Evolutionary conservation across 257 asterid species (phyloP), one percentile per base, ranked within the genome.

Genomic region (Fraxinus pennsylvanica): DNA sequence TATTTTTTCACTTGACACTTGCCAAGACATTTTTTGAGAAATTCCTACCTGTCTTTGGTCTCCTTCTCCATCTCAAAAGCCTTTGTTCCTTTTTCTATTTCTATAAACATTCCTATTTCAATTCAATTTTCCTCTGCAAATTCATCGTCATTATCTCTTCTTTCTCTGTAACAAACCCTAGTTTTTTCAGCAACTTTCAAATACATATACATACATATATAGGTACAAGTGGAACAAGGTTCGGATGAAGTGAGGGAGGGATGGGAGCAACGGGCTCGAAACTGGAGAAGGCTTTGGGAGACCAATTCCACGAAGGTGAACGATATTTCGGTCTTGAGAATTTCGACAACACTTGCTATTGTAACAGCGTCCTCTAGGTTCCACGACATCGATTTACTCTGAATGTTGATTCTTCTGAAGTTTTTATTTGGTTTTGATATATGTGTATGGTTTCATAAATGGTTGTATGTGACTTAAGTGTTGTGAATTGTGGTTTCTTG

Each of bases 191-290:
- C 69, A 63, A 22, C 25, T 9, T 63, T 63, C 35, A 59, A 59
- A 25, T 25, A 22, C 67, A 59, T 21, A 19, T 9, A 59, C 67
- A 21, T 63, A 4, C 17, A 63, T 12, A 35, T 70, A 35, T 35
- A 29, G 22, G 63, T 63, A 15, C n/a, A 36, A n/a, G 52, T 32
- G 71, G 27, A 4, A 25, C 19, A 27, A 36, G 57, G 80, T 72
- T 75, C 73, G 84, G 75, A 84, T 85, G 87, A 81, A 88, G 87
- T 84, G 85, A 86, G 82, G 72, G 74, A 69, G 79, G 86, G 57
- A 88, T 88, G 92, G 92, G 92, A 22, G 90, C 87, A 54, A 85
- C 91, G 79, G 92, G 92, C 77, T 88, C 92, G 81, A 88, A 85
- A 79, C 82, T 88, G 66, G 92, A 88, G 85, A 88, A 88, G 76